phyloP scores from a whole-genome alignment of 768 basidiomycete genomes.

The Mycena amicta region DNA sequence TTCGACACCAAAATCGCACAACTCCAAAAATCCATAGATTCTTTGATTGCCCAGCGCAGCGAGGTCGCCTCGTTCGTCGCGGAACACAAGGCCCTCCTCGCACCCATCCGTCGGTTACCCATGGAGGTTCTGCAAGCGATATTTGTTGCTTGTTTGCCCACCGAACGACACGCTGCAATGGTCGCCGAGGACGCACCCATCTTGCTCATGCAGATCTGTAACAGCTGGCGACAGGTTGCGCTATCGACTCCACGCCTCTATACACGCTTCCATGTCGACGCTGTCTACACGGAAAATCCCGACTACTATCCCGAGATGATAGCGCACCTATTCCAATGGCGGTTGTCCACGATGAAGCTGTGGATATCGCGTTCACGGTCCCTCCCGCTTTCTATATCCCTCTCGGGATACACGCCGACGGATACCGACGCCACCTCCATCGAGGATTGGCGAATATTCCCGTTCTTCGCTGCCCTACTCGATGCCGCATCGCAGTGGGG shows the following conservation, averaged over 20 bases:
- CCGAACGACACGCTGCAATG: not conserved
- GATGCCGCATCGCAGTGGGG: not conserved
- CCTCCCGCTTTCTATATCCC: not conserved
- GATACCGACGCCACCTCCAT: not conserved
- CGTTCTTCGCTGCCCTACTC: not conserved
- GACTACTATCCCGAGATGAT: not conserved
- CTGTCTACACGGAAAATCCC: no score
- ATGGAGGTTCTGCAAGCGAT: not conserved
- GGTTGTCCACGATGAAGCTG: not conserved
- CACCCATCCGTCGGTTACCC: constrained; percentile 4
- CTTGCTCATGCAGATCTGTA: not conserved
- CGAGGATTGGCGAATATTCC: not conserved
- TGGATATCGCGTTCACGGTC: not conserved
- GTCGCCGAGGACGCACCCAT: not conserved
- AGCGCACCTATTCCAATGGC: not conserved
- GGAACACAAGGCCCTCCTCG: not conserved
- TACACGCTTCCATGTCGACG: not conserved
- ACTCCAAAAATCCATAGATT: not conserved
- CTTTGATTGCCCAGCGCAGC: not conserved
- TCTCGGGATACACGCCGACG: not conserved
- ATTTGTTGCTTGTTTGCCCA: constrained; percentile 7
- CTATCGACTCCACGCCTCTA: not conserved
- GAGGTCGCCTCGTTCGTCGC: not conserved
- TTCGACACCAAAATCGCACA: not conserved
- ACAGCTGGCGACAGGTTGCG: not conserved